Conservation (phyloP, 768 basidiomycete genomes). For the Exidia glandulosa region DNA sequence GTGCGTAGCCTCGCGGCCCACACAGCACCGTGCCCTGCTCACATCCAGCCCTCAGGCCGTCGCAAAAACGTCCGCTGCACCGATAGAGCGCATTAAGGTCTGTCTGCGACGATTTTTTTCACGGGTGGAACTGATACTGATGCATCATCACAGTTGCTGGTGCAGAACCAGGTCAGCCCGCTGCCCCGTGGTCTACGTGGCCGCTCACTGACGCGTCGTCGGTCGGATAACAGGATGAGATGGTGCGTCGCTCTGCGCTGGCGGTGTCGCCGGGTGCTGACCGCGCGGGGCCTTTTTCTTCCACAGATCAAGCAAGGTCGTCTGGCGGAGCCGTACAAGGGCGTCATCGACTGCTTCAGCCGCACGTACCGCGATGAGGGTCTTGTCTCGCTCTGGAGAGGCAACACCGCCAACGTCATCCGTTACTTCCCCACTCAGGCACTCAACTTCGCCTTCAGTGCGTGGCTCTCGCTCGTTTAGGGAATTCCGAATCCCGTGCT, state of each 20-base stretch:
- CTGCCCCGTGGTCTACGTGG: not conserved
- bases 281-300: constrained; percentile 12
- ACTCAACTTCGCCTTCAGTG: constrained; percentile 99
- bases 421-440: constrained; percentile 99
- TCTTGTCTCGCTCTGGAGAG: constrained; percentile 91
- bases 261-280: not conserved
- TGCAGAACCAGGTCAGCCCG: constrained; percentile 66
- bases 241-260: constrained; percentile 43
- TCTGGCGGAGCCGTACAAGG: constrained; percentile 93
- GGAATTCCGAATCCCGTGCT: not conserved
- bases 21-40: not conserved
- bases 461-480: constrained; percentile 22
- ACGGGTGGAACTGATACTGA: not conserved
- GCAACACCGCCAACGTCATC: constrained; percentile 99
- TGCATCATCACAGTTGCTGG: constrained; percentile 45
- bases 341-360: constrained; percentile 79
- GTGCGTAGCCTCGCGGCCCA: constrained; percentile 29
- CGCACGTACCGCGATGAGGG: constrained; percentile 96
- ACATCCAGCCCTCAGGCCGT: constrained; percentile 53
- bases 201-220: not conserved
- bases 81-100: constrained; percentile 96
- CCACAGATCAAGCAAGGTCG: constrained; percentile 99
- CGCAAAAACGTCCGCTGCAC: constrained; percentile 97
- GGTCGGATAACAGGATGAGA: constrained; percentile 61
- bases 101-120: constrained; percentile 3